Evolutionary conservation across 257 asterid species (phyloP).

Genomic region (Petunia secreta): DNA sequence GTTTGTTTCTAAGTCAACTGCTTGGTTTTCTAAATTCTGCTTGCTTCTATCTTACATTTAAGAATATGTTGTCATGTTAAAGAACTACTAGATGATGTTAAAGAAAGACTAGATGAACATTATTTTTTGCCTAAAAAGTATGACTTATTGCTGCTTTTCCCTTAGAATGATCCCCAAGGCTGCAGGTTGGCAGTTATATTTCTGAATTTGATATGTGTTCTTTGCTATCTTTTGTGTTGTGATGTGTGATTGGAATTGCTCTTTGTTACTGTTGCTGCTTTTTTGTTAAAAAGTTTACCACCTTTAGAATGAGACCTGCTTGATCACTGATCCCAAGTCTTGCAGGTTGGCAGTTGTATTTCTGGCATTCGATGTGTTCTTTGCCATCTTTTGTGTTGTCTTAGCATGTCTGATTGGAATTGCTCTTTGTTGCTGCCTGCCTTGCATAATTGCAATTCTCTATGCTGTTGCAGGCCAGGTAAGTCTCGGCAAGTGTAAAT

Average conservation of each 20-base stretch:
- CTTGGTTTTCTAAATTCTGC: no score
- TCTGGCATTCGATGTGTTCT: constrained; percentile 97
- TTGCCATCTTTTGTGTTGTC: constrained; percentile 93
- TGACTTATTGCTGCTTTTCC: no score
- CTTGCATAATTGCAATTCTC: constrained; percentile 95
- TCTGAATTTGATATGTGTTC: no score
- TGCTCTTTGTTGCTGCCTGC: constrained; percentile 97
- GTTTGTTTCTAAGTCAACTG: no score
- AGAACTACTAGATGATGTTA: no score
- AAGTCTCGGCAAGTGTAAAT: constrained; percentile 15
- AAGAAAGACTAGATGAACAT: no score
- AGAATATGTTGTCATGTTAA: no score
- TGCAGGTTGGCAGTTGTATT: constrained; percentile 97
- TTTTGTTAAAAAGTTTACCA: background rate
- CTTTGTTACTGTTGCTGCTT: background rate
- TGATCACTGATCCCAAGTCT: constrained; percentile 39
- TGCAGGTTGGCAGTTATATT: no score
- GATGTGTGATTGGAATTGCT: no score
- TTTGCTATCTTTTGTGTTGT: background rate
- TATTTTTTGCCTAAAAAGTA: no score
- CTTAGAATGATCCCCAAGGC: no score
- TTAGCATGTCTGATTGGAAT: constrained; percentile 93
- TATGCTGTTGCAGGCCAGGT: constrained; percentile 96
- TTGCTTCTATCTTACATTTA: no score
- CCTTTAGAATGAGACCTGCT: constrained; percentile 24